phyloP scores from a whole-genome alignment of 1,284 basidiomycete genomes.

The Leccinum huronense region DNA sequence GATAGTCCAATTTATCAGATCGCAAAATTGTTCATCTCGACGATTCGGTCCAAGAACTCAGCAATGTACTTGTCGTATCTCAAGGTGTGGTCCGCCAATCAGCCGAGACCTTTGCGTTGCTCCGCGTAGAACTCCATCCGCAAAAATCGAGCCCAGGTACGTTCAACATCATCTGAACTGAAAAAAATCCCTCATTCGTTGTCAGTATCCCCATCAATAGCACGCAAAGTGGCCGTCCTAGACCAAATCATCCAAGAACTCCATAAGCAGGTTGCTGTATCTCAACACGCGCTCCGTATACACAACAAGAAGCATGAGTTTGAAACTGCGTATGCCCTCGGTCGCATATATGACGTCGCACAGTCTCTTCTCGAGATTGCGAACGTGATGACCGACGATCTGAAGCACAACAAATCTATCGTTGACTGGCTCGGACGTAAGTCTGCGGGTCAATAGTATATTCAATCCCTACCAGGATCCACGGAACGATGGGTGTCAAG shows the following conservation, averaged over 20 bases:
- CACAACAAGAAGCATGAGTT: not conserved
- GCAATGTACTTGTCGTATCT: not conserved
- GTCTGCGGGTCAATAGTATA: not conserved
- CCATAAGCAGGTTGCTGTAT: not conserved
- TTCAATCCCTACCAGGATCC: too few species aligned
- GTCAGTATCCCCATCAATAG: not conserved
- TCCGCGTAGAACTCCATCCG: not conserved
- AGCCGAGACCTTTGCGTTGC: not conserved
- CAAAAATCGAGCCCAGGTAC: not conserved
- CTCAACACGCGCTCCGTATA: not conserved
- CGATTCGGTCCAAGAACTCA: not conserved
- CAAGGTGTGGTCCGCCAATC: not conserved
- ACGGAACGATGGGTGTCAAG: too few species aligned
- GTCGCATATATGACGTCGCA: not conserved
- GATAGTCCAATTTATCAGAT: not conserved
- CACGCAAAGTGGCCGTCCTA: not conserved
- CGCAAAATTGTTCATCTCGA: not conserved
- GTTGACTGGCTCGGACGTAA: not conserved
- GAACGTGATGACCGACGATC: not conserved
- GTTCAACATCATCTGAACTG: not conserved
- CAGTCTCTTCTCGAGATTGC: not conserved
- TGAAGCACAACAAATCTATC: not conserved
- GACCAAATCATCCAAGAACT: not conserved
- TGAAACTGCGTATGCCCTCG: not conserved
- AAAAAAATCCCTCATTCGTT: not conserved